Evolutionary conservation across 169 alveolate species (phyloP).

Genomic region (Pseudocohnilembus persalinus): DNA sequence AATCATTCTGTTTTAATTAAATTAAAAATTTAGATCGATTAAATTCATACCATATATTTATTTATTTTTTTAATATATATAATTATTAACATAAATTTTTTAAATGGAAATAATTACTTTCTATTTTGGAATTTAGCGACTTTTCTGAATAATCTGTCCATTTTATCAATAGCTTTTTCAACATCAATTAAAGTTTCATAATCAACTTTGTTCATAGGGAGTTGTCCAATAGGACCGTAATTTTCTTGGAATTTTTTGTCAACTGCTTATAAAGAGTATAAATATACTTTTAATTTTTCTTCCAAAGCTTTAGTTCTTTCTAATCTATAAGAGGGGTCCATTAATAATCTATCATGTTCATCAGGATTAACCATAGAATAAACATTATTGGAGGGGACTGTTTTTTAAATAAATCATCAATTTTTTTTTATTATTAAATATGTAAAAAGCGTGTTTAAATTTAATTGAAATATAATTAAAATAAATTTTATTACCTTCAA

Average conservation of each 20-base stretch:
- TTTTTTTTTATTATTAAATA: too few relatives aligned
- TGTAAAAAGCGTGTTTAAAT: too few relatives aligned
- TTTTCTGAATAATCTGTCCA: conserved; percentile 70
- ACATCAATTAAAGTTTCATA: conserved; percentile 63
- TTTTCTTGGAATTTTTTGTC: conserved; percentile 39
- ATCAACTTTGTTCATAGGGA: conserved; percentile 42
- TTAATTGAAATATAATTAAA: too few relatives aligned
- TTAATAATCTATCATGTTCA: conserved; percentile 73
- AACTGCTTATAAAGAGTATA: conserved; percentile 41
- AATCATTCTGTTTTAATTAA: conserved; percentile 7
- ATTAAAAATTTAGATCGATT: not conserved
- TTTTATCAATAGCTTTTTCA: conserved; percentile 59
- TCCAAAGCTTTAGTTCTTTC: conserved; percentile 68
- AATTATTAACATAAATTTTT: too few relatives aligned
- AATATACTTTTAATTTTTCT: conserved; percentile 54
- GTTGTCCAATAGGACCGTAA: conserved; percentile 32
- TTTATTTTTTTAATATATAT: too few relatives aligned
- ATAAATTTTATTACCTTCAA: too few relatives aligned
- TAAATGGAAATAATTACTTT: conserved; percentile 10
- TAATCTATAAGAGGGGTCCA: conserved; percentile 78
- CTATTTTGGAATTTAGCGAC: conserved; percentile 62
- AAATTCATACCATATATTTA: too few relatives aligned
- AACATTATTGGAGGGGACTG: conserved; percentile 51
- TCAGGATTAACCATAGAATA: conserved; percentile 70
- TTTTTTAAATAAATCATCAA: too few relatives aligned